phyloP scores from a whole-genome alignment of 495 filamentous ascomycete species.

The Penicillium silybi region DNA sequence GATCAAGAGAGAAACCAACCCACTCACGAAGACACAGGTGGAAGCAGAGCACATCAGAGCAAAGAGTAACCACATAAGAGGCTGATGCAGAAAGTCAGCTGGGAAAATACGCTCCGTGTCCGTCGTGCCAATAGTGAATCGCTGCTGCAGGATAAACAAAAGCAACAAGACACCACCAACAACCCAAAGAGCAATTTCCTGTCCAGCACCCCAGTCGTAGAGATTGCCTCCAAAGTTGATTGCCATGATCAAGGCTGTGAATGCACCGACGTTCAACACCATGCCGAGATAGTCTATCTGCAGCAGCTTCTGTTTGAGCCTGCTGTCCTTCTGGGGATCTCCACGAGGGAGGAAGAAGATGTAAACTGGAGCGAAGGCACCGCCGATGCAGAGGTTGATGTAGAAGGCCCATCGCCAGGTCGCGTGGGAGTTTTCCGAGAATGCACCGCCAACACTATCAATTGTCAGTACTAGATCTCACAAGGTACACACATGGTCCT shows the following conservation, averaged over 20 bases:
- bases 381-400: constrained; percentile 62
- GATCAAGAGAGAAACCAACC: not conserved
- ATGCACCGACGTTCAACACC: constrained; percentile 36
- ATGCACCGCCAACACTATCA: constrained; percentile 54
- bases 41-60: constrained; percentile 11
- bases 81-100: constrained; percentile 32
- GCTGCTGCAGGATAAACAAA: constrained; percentile 48
- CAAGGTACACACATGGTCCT: not conserved
- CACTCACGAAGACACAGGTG: constrained; percentile 16
- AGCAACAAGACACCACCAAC: constrained; percentile 49
- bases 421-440: constrained; percentile 34
- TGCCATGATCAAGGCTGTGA: constrained; percentile 44
- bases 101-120: constrained; percentile 49
- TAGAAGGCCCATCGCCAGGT: constrained; percentile 70
- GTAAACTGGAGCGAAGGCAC: constrained; percentile 49
- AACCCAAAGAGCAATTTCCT: constrained; percentile 52
- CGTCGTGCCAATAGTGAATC: constrained; percentile 48
- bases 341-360: constrained; percentile 50
- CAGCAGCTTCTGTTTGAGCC: constrained; percentile 30
- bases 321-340: constrained; percentile 40
- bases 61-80: constrained; percentile 35
- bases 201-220: constrained; percentile 50
- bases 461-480: not conserved
- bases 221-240: constrained; percentile 52
- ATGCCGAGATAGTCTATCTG: constrained; percentile 34